Percentiles rank a stretch among this genome's conserved stretches.
phyloP scores from a whole-genome alignment of 2,329 filamentous ascomycete genomes.

The Fusarium sp. region DNA sequence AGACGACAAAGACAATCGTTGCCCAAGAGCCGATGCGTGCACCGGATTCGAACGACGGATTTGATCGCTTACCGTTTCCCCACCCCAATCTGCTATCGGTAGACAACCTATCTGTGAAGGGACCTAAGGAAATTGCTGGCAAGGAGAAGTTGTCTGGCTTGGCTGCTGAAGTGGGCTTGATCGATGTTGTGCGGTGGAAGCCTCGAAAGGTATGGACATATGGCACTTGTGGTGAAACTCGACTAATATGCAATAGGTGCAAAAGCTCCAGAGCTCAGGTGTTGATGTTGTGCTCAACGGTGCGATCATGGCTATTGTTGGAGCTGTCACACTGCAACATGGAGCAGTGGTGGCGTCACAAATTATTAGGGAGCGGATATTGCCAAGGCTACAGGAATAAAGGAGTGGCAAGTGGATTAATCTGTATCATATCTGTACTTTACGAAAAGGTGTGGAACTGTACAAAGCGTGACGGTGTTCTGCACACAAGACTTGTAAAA shows the following conservation, averaged over 20 bases:
- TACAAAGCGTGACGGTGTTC: slow-evolving; percentile 45
- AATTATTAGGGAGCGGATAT: slow-evolving; percentile 81
- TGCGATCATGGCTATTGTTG: slow-evolving; percentile 86
- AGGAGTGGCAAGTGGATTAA: slow-evolving; percentile 35
- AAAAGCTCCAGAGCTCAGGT: slow-evolving; percentile 80
- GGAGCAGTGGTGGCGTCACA: slow-evolving; percentile 82
- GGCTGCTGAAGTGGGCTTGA: slow-evolving; percentile 77
- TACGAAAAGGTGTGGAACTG: slow-evolving; percentile 47
- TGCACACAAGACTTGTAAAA: slow-evolving; percentile 41
- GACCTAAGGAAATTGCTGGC: slow-evolving; percentile 72
- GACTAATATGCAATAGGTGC: slow-evolving; percentile 58
- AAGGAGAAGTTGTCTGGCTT: slow-evolving; percentile 76
- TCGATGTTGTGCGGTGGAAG: slow-evolving; percentile 87
- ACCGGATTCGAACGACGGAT: slow-evolving; percentile 57
- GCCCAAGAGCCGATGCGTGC: slow-evolving; percentile 51
- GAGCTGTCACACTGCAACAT: slow-evolving; percentile 88
- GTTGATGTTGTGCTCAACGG: slow-evolving; percentile 80
- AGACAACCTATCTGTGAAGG: slow-evolving; percentile 74
- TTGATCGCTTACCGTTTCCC: slow-evolving; percentile 73
- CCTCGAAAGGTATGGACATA: slow-evolving; percentile 76
- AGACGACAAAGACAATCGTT: slow-evolving; percentile 56
- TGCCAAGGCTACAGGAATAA: slow-evolving; percentile 57
- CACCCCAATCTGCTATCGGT: slow-evolving; percentile 80
- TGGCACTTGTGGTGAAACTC: background rate
- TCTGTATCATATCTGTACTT: slow-evolving; percentile 51